Conservation (phyloP, 2,329 filamentous ascomycete species). For the Talaromyces sp. region DNA sequence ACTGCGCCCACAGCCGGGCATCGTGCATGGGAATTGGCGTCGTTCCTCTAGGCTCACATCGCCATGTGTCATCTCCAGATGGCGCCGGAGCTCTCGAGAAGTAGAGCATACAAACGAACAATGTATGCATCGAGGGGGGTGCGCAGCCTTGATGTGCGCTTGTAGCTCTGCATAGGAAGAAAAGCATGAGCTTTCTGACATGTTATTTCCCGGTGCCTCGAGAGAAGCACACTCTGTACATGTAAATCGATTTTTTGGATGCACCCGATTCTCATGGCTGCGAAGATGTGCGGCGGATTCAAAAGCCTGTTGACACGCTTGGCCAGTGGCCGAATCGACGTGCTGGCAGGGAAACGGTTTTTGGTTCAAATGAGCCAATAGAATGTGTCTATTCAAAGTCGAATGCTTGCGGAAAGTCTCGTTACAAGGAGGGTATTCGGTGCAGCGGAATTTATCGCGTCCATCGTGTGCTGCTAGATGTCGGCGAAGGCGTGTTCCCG, state of each 20-base stretch:
- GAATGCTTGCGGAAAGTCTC: conserved; percentile 82
- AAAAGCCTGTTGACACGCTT: conserved; percentile 63
- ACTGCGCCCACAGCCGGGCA: conserved; percentile 63
- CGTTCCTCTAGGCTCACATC: conserved; percentile 54
- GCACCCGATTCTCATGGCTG: conserved; percentile 64
- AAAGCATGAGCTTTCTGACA: conserved; percentile 50
- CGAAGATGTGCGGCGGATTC: conserved; percentile 67
- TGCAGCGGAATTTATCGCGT: conserved; percentile 69
- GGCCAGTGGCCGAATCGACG: conserved; percentile 46
- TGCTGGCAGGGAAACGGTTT: conserved; percentile 67
- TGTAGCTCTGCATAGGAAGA: conserved; percentile 66
- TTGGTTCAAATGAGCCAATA: conserved; percentile 65
- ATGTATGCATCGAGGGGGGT: conserved; percentile 66
- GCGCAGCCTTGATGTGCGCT: conserved; percentile 65
- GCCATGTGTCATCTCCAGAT: conserved; percentile 73
- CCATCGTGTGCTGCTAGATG: conserved; percentile 76
- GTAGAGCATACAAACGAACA: conserved; percentile 66
- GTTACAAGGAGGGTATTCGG: conserved; percentile 62
- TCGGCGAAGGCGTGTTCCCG: conserved; percentile 68
- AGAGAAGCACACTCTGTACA: conserved; percentile 64
- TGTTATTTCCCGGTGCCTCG: conserved; percentile 25
- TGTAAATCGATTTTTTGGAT: conserved; percentile 66
- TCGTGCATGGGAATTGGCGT: conserved; percentile 62
- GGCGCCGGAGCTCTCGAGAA: conserved; percentile 63
- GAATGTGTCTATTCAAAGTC: conserved; percentile 77